Percentiles rank a stretch among this genome's conserved stretches.
Conservation (phyloP, 1,284 basidiomycete genomes). For the Cryptococcus wingfieldii region DNA sequence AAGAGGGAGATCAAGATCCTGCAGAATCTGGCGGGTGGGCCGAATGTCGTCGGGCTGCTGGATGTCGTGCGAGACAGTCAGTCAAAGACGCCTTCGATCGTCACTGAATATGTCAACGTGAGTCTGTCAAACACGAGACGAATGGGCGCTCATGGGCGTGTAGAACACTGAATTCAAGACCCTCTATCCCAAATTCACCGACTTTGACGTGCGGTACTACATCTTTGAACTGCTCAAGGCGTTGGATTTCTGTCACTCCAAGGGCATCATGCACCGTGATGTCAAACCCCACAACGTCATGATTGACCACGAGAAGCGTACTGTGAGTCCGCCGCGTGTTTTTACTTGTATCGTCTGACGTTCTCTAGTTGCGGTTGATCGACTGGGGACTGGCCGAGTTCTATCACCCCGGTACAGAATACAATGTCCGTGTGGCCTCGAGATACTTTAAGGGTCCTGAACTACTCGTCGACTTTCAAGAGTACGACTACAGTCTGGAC, state of each 20-base stretch:
- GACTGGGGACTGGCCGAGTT: conserved; percentile 99
- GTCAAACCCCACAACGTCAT: conserved; percentile 99
- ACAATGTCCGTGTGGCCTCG: conserved; percentile 96
- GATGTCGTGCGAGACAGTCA: conserved; percentile 88
- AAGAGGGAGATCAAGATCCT: conserved; percentile 99
- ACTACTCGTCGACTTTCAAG: conserved; percentile 94
- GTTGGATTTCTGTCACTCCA: conserved; percentile 95
- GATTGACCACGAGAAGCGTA: conserved; percentile 97
- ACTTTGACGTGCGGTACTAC: conserved; percentile 94
- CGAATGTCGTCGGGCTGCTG: conserved; percentile 76
- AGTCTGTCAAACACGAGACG: conserved; percentile 8
- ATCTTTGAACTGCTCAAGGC: conserved; percentile 97
- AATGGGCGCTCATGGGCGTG: neutral
- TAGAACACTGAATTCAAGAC: conserved; percentile 95
- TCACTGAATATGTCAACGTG: conserved; percentile 93
- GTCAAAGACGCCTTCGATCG: conserved; percentile 94
- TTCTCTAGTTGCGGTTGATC: conserved; percentile 77
- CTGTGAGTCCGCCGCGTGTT: conserved; percentile 54
- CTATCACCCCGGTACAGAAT: conserved; percentile 95
- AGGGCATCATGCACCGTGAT: conserved; percentile 98
- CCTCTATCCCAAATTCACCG: conserved; percentile 89
- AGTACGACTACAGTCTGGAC: conserved; percentile 93
- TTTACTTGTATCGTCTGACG: neutral
- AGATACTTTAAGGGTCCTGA: conserved; percentile 99
- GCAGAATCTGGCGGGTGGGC: conserved; percentile 93